Conservation (phyloP, 306 rosid genomes). For the Prunus davidiana region DNA sequence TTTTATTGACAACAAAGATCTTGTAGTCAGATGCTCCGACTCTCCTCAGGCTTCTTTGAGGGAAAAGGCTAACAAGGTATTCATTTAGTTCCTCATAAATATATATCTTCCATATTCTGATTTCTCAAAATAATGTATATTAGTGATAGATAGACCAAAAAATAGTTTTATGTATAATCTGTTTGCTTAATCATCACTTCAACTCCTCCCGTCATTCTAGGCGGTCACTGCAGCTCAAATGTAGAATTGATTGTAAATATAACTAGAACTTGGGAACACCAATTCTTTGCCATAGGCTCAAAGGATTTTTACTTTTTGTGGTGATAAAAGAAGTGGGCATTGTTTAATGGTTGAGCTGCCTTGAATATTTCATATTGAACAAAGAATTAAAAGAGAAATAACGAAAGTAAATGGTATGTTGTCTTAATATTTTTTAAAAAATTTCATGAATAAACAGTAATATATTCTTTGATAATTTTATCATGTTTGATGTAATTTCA, state of each 20-base stretch:
- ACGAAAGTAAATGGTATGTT: neutral
- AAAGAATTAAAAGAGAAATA: neutral
- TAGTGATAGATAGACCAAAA: neutral
- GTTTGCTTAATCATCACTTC: neutral
- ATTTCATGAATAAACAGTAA: neutral
- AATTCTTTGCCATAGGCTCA: neutral
- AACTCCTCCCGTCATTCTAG: neutral
- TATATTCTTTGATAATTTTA: neutral
- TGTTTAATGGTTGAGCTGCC: neutral
- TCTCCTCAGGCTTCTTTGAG: constrained; percentile 94
- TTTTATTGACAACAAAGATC: constrained; percentile 69
- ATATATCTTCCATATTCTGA: neutral
- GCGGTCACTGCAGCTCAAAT: neutral
- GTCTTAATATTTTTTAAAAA: neutral
- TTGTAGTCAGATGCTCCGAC: constrained; percentile 74
- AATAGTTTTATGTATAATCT: neutral
- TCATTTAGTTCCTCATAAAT: neutral
- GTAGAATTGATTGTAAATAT: neutral
- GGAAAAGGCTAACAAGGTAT: constrained; percentile 92
- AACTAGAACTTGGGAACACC: neutral
- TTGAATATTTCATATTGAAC: neutral
- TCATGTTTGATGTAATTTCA: neutral
- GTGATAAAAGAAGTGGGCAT: neutral
- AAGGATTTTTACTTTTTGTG: neutral
- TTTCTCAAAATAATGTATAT: neutral